A percentile compares a stretch with the other conserved stretches of the same genome.
phyloP scores from a whole-genome alignment of 1,139 yeast genomes.

The Nakaseomyces delphensis region DNA sequence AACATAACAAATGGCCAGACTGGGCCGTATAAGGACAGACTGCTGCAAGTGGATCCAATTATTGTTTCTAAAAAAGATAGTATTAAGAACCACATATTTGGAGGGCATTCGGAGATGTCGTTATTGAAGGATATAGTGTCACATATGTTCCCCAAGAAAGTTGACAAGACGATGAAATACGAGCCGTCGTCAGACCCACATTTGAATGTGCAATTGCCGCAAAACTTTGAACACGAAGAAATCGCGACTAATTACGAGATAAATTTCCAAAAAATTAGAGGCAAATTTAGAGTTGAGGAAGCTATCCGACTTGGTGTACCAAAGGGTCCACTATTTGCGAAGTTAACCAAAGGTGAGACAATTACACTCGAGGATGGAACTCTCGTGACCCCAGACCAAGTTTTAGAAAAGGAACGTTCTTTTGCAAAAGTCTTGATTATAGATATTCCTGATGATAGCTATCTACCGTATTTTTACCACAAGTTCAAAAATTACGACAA shows the following conservation, averaged over 20 bases:
- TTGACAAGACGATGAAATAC: conserved; percentile 23
- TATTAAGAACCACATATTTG: conserved; percentile 3
- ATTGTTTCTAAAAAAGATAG: conserved; percentile 18
- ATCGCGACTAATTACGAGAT: conserved; percentile 52
- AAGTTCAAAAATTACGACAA: conserved; percentile 19
- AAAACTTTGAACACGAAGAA: conserved; percentile 11
- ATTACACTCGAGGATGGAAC: conserved; percentile 55
- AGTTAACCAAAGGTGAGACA: conserved; percentile 51
- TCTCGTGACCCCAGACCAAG: conserved; percentile 58
- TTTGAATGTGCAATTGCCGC: conserved; percentile 33
- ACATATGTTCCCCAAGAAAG: conserved; percentile 40
- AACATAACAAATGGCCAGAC: conserved; percentile 32
- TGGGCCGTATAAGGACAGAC: conserved; percentile 40
- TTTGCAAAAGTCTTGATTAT: conserved; percentile 58
- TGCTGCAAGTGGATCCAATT: conserved; percentile 47
- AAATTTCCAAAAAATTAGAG: conserved; percentile 59
- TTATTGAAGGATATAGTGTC: conserved; percentile 25
- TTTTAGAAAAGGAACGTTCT: conserved; percentile 51
- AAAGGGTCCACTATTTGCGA: conserved; percentile 50
- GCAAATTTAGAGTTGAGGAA: conserved; percentile 59
- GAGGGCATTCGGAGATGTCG: conserved; percentile 10
- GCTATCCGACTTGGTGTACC: conserved; percentile 67
- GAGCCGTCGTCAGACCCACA: conserved; percentile 32
- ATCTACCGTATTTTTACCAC: conserved; percentile 33
- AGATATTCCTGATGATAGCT: conserved; percentile 58